Conservation (phyloP, 352 stramenopile genomes). For the Globisporangium canariense region DNA sequence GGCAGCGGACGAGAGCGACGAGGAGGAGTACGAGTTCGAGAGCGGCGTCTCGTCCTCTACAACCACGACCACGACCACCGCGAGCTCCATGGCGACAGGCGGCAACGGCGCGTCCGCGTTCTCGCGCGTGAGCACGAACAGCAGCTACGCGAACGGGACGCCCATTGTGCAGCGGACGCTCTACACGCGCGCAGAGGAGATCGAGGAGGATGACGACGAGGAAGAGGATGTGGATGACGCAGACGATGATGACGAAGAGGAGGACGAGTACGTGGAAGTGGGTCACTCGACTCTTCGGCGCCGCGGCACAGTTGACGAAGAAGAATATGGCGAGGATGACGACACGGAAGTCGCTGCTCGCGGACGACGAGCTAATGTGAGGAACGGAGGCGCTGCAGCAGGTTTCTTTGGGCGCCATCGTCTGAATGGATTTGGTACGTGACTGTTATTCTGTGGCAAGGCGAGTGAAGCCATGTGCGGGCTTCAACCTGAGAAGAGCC, state of each 20-base stretch:
- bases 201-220: constrained; percentile 30
- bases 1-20: background rate
- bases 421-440: constrained; percentile 8
- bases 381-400: background rate
- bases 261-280: constrained; percentile 28
- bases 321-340: background rate
- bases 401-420: constrained; percentile 12
- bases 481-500: background rate
- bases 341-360: background rate
- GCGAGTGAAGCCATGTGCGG: background rate
- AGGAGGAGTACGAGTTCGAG: constrained; percentile 18
- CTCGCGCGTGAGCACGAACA: constrained; percentile 4
- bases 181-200: constrained; percentile 36
- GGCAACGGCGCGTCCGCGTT: background rate
- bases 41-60: background rate
- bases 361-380: background rate
- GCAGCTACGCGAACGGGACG: constrained; percentile 30
- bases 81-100: background rate
- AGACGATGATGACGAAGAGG: constrained; percentile 25
- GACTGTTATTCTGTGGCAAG: background rate
- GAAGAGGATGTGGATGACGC: constrained; percentile 33
- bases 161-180: constrained; percentile 62
- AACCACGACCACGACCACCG: background rate
- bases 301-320: background rate
- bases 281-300: constrained; percentile 17